phyloP scores from a whole-genome alignment of 1,139 yeast species.

The Pichia sp. region DNA sequence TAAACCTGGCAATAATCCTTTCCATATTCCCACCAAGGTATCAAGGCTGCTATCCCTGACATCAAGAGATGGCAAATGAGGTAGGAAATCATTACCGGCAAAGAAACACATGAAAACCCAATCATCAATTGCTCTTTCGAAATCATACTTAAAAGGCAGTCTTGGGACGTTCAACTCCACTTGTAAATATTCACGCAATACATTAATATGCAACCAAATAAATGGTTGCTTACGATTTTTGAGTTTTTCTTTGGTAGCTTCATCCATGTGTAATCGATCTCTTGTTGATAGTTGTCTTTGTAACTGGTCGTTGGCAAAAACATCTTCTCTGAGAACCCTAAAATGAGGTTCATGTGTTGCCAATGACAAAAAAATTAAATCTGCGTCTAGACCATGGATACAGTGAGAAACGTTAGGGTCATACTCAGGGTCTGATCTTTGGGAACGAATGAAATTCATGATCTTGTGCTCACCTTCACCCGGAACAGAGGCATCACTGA shows the following conservation, averaged over 20 bases:
- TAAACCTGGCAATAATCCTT: conserved; percentile 58
- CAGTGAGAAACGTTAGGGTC: conserved; percentile 90
- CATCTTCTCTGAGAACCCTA: conserved; percentile 90
- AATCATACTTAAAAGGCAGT: conserved; percentile 69
- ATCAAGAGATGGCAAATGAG: conserved; percentile 91
- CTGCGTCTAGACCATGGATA: conserved; percentile 96
- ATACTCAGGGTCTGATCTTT: conserved; percentile 79
- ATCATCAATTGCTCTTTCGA: conserved; percentile 95
- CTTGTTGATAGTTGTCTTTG: conserved; percentile 46
- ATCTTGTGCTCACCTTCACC: conserved; percentile 99
- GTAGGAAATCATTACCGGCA: conserved; percentile 97
- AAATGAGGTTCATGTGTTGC: conserved; percentile 98
- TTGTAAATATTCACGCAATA: conserved; percentile 81
- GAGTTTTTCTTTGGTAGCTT: conserved; percentile 52
- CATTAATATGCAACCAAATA: conserved; percentile 87
- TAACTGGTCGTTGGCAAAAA: conserved; percentile 64
- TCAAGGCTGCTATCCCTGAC: conserved; percentile 95
- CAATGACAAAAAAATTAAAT: conserved; percentile 89
- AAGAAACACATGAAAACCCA: conserved; percentile 99
- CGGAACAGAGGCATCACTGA: conserved; percentile 95
- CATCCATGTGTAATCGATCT: conserved; percentile 55
- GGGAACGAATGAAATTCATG: conserved; percentile 87
- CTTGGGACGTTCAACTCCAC: conserved; percentile 74
- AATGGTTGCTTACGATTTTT: conserved; percentile 78
- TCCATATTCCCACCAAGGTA: conserved; percentile 77